These are phyloP conservation scores for Pascua guehoae DNA, from an alignment of 1,284 basidiomycete species.

Conservation along the genomic window DNA sequence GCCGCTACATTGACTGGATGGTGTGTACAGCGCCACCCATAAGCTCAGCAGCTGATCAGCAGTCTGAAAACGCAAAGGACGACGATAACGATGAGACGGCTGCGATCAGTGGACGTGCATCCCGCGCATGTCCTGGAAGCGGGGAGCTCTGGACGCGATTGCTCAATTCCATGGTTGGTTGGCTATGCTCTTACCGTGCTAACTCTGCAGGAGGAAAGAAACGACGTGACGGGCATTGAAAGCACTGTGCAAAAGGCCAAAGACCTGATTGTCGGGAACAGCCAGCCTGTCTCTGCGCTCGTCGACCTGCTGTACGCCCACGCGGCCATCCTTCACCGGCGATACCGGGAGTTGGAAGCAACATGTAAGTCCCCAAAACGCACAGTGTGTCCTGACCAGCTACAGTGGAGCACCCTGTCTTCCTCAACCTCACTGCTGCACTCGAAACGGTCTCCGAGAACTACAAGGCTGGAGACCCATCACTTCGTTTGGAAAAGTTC, in stretches of 20 bases:
- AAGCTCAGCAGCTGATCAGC: not conserved
- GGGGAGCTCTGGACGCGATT: conserved; percentile 39
- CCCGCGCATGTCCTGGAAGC: conserved; percentile 38
- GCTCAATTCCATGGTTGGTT: conserved; percentile 19
- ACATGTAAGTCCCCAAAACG: not conserved
- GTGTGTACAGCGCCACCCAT: conserved; percentile 20
- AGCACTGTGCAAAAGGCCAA: conserved; percentile 8
- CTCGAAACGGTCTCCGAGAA: conserved; percentile 41
- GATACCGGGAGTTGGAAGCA: conserved; percentile 9
- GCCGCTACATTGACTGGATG: conserved; percentile 33
- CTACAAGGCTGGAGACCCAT: conserved; percentile 55
- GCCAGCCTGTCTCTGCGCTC: conserved; percentile 5
- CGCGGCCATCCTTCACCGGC: conserved; percentile 12
- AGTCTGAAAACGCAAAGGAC: conserved; percentile 6
- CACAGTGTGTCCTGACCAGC: not conserved
- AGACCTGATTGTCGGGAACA: conserved; percentile 8
- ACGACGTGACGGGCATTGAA: conserved; percentile 10
- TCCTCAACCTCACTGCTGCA: conserved; percentile 6
- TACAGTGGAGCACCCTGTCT: conserved; percentile 16
- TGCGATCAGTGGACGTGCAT: conserved; percentile 16
- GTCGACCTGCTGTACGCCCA: conserved; percentile 19
- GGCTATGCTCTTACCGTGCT: not conserved
- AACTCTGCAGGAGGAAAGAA: conserved; percentile 6
- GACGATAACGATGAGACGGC: conserved; percentile 64
- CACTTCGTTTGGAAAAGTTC: conserved; percentile 75